Evolutionary conservation across 371 early-diverging fungal genomes (phyloP), one percentile per base, ranked within the genome.

Genomic region (Apophysomyces elegans): DNA sequence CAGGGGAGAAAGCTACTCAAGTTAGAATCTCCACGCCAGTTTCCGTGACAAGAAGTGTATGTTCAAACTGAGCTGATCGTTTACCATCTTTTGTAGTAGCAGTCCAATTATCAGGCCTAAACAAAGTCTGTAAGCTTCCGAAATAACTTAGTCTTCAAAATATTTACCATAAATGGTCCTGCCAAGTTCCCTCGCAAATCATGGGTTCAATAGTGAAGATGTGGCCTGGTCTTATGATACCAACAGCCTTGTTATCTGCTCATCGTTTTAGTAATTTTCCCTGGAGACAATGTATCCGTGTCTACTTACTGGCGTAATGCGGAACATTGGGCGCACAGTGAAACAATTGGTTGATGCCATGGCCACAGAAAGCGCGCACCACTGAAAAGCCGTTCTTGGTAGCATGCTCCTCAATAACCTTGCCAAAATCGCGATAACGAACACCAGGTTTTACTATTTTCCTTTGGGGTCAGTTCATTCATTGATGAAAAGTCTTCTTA

Each of bases 1-100:
- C 32, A 26, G 32, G 32, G 2, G 32, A 26, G 32, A 26, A 3
- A 26, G 32, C 2, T 26, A 6, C 16, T 61, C 69, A 76, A 4
- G 97, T 95, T 65, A 99, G 83, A 63, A 99, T 84, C 75, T 98
- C 98, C 41, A 91, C 92, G 32, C 98, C 97, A 46, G 84, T 88
- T 74, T 97, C 93, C 5, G 96, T 98, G 13, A 99, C 91, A 37
- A 97, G 84, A 61, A 99, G 75, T 9, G 97, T 96, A 74, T 99
- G 96, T 72, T 99, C 99, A 83, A 99, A 99, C 84, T 99, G 99
- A 0, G 99, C 99, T 21, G 95, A 95, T 32, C 79, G 86, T 75
- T 95, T 95, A 44, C 98, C 98, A 73, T 98, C 99, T 50, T 68
- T 76, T 7, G 99, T 98, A 9, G 90, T 92, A 0, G 91, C 91